Base-by-base conservation (phyloP, 805 yeast species). In the Lachancea sp. region DNA sequence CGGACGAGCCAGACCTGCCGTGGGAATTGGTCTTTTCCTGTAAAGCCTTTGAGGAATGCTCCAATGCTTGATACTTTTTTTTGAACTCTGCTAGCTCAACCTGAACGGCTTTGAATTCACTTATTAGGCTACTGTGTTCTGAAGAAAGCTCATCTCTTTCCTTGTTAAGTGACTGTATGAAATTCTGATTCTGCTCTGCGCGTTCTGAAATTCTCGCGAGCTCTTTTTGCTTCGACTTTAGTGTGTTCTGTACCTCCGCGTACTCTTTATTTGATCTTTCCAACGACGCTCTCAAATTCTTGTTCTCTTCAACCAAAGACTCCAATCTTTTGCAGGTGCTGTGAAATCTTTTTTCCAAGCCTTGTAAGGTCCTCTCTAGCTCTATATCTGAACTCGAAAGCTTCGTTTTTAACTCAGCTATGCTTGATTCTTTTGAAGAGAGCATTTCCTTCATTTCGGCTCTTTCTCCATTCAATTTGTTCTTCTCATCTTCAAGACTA, bases 261-360 rank as follows among this genome's bases (percentile, higher is more conserved):
- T 69, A 60, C 1, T 73, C 66, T 16, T 59, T 59, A 41, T 68
- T 70, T 16, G 70, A 56, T 6, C 59, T 48, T 9, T 62, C 60
- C n/a, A 79, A 42, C 45, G 72, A 69, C 8, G 54, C 57, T 31
- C 71, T 62, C 15, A 78, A 56, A n/a, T 57, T 62, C 22, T 62
- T 62, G 50, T 77, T 78, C 47, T 75, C 83, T 2, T 62, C 63
- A 1, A 71, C 56, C 19, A 73, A 56, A 4, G 66, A 60, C 39
- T 66, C 59, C 15, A 75, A 52, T 30, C 69, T 63, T 26, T 58
- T 60, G 48, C 65, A 64, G 5, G 77, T 70, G 22, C 57, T 54
- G 18, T 47, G 48, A 38, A 65, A 65, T 35, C 59, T 66, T 15
- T 60, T 58, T 32, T 59, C 68, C 19, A 69, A 32, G 1, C 61